A percentile compares a stretch with the other conserved stretches of the same genome.
Conservation (phyloP, 2,329 filamentous ascomycete species). For the Cladophialophora carrionii region DNA sequence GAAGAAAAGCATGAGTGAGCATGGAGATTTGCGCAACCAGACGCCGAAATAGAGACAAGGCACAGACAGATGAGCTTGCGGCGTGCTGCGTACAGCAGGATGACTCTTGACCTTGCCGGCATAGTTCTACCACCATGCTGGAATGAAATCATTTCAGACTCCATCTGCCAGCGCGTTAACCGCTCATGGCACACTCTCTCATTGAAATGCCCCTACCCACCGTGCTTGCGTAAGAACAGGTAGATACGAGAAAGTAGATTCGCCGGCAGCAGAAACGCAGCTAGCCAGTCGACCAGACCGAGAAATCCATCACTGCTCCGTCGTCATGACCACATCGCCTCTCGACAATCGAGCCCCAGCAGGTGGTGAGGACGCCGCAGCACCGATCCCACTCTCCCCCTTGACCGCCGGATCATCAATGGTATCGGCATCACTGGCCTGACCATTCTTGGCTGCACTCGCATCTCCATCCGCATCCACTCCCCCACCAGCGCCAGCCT, state of each 20-base stretch:
- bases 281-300: not conserved
- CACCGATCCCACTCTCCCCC: not conserved
- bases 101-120: not conserved
- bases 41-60: not conserved
- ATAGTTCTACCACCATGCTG: not conserved
- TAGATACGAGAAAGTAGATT: not conserved
- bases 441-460: slow-evolving; percentile 7
- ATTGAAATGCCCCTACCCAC: not conserved
- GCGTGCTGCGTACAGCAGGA: not conserved
- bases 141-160: not conserved
- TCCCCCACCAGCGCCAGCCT: not conserved
- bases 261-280: not conserved
- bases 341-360: not conserved
- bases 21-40: not conserved
- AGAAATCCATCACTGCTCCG: slow-evolving; percentile 16
- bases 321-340: slow-evolving; percentile 30
- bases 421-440: slow-evolving; percentile 23
- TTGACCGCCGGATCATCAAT: slow-evolving; percentile 20
- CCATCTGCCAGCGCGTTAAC: not conserved
- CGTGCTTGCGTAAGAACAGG: not conserved
- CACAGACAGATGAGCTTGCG: not conserved
- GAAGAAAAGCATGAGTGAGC: not conserved
- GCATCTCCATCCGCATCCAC: slow-evolving; percentile 12
- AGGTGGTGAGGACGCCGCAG: not conserved
- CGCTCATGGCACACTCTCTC: not conserved